These are phyloP conservation scores for Boletellus ananiceps DNA, from an alignment of 768 basidiomycete species.

Conservation along the genomic window DNA sequence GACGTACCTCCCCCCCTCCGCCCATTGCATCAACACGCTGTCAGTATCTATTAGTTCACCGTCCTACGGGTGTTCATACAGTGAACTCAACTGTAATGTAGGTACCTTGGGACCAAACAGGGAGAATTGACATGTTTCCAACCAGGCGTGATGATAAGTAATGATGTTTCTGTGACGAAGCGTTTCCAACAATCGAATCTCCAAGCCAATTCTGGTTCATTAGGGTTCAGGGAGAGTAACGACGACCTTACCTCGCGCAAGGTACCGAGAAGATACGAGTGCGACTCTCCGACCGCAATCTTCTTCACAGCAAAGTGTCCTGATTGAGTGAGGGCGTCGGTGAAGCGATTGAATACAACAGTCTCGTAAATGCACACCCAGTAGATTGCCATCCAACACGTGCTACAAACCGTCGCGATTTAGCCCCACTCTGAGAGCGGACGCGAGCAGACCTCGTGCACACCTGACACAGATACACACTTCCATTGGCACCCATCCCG, in stretches of 20 bases:
- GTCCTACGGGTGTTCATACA: not conserved
- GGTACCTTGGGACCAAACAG: conserved; percentile 85
- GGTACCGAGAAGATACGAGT: conserved; percentile 78
- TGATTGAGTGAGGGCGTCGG: conserved; percentile 17
- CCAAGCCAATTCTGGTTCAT: not conserved
- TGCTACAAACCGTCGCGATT: conserved; percentile 44
- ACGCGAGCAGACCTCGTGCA: conserved; percentile 8
- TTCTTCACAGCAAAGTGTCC: conserved; percentile 95
- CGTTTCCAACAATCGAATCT: conserved; percentile 82
- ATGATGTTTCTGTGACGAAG: conserved; percentile 91
- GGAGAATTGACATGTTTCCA: conserved; percentile 82
- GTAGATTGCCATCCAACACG: conserved; percentile 78
- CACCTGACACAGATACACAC: conserved; percentile 85
- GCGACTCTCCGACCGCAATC: conserved; percentile 90
- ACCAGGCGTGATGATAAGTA: conserved; percentile 94
- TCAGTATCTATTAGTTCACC: not conserved
- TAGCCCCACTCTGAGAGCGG: conserved; percentile 1
- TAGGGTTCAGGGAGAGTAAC: not conserved
- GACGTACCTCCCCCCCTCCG: conserved; percentile 70
- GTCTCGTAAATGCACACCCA: conserved; percentile 44
- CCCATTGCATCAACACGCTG: conserved; percentile 91
- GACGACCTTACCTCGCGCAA: conserved; percentile 56
- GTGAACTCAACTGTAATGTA: conserved; percentile 67
- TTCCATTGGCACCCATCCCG: conserved; percentile 95
- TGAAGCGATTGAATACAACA: not conserved